Evolutionary conservation across 305 asterid species (phyloP), one percentile per base, ranked within the genome.

Genomic region (Fraxinus sp.): DNA sequence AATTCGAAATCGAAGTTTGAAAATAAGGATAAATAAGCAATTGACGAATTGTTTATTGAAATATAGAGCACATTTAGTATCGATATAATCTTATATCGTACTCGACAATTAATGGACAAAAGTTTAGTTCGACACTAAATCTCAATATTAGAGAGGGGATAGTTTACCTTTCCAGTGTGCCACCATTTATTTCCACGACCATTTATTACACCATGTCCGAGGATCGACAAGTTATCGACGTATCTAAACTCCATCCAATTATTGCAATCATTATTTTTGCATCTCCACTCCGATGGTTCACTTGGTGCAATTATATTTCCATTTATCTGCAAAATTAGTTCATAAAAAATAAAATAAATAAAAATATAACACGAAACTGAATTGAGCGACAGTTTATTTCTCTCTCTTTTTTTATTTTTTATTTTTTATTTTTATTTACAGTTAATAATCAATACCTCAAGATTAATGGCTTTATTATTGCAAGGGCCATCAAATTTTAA

Each of bases 121-220:
- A 52, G 66, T 0, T 18, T n/a, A 4, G 13, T 0, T 43, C n/a
- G n/a, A 43, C 55, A 0, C n/a, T 11, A 43, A 43, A 43, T 43
- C 55, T 43, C n/a, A 11, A 52, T 52, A 55, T 16, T 52, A 52
- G 8, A 5, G 24, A 4, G 0, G 8, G 64, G 20, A 52, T 71
- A 22, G 22, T 49, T 41, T 83, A 84, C 89, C 14, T 77, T 3
- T 0, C 0, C 8, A 11, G 10, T 62, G 0, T 5, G 20, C 93
- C 93, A 90, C 92, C 93, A 90, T 68, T 62, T 82, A 0, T 43
- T 3, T 52, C 93, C 92, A 14, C 79, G 84, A 14, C 87, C 92
- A 75, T 86, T 80, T 18, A 89, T 77, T 3, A 33, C 72, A 39
- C 92, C 92, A 4, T 36, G 75, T 16, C 93, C 92, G 8, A 7